phyloP scores from a whole-genome alignment of 139 green algal genomes.

The Micractinium sp. region DNA sequence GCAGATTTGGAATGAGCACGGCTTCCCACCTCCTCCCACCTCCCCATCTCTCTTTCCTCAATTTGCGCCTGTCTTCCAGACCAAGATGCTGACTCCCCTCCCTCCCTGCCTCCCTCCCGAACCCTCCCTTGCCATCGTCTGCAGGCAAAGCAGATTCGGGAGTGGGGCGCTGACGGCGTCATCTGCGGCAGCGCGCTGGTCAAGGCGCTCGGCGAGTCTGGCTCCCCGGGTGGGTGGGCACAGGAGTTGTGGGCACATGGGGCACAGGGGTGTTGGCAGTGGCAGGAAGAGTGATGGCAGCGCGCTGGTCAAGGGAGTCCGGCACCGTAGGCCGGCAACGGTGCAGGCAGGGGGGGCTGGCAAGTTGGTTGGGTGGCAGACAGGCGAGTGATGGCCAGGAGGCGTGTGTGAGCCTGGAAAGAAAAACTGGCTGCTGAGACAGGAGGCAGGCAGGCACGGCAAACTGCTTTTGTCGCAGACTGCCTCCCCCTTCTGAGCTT shows the following conservation, averaged over 20 bases:
- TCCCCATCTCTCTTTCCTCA: not conserved
- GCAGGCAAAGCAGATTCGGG: constrained; percentile 80
- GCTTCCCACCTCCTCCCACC: not conserved
- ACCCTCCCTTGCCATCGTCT: not conserved
- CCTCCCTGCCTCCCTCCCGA: not conserved
- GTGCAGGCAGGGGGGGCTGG: too few relatives aligned
- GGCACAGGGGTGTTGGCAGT: not conserved
- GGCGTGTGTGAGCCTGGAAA: too few relatives aligned
- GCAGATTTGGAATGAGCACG: too few relatives aligned
- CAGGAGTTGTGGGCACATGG: not conserved
- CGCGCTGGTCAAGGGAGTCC: too few relatives aligned
- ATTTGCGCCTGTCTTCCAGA: too few relatives aligned
- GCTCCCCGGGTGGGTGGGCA: constrained; percentile 15
- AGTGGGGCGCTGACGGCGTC: constrained; percentile 97
- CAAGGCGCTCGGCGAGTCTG: constrained; percentile 80
- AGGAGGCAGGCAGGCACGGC: too few relatives aligned
- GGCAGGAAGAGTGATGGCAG: too few relatives aligned
- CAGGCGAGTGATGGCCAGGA: too few relatives aligned
- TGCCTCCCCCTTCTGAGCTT: not conserved
- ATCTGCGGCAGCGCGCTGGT: constrained; percentile 97
- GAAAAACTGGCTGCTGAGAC: too few relatives aligned
- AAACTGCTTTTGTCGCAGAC: not conserved
- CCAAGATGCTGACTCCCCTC: not conserved
- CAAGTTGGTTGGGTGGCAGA: too few relatives aligned
- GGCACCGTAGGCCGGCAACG: too few relatives aligned